Base-by-base conservation (phyloP, 371 early-diverging fungal species). In the Coemansia linderi region DNA sequence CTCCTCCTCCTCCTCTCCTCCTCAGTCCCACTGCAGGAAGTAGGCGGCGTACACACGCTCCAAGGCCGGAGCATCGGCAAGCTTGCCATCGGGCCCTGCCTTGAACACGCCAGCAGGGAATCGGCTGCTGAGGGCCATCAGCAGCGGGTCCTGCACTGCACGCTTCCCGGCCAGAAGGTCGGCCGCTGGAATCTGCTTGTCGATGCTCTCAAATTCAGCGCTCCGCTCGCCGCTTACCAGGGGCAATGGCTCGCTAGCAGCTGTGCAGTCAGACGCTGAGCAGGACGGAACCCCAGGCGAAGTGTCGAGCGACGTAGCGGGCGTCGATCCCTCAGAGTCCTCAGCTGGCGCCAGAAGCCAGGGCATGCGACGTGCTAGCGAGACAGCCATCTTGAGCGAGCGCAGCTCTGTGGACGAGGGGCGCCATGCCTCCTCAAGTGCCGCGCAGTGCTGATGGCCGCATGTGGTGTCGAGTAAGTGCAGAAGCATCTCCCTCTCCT, bases 281-380 rank as follows among this genome's bases (percentile, higher is more conserved):
- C 57, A 5, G 57, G 57, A 29, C 15, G 52, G 52, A 52, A 29
- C 52, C 13, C 52, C 29, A 4, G 52, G 52, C 15, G 50, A 48
- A 19, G 22, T 24, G 10, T n/a, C 50, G 24, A 48, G 50, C 12
- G 50, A 24, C 1, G 9, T 22, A 4, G 65, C 52, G 1, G 67
- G 39, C 0, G 43, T 66, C n/a, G n/a, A 13, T 1, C 57, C 46
- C 12, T 6, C 58, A 4, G 43, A 12, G 1, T 19, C 7, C 40
- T 54, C 52, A n/a, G 64, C 22, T 9, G 65, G 2, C 17, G 38
- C 52, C 41, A 74, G 73, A 4, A 91, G 72, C 92, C 92, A 92
- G 3, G 90, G 90, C 90, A 92, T 92, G 40, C 91, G 87, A n/a
- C 82, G 75, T 3, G 85, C 88, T 44, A 92, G 79, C 37, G 90